A percentile compares a stretch with the other conserved stretches of the same genome.
phyloP scores from a whole-genome alignment of 2,329 filamentous ascomycete genomes.

The Aureobasidium sp. region DNA sequence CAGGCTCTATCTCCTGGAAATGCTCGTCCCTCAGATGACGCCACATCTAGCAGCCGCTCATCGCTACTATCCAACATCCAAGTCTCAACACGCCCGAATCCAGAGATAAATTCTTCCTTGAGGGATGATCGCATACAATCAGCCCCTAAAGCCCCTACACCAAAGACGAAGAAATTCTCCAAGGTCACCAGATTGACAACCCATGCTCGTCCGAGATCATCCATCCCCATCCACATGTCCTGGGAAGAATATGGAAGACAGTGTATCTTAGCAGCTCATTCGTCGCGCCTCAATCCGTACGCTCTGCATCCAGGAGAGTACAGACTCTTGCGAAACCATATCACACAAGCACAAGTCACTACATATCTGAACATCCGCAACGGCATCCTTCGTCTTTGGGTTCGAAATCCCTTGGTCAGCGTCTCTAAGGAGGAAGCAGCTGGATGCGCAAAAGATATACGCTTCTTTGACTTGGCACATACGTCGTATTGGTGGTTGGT shows the following conservation, averaged over 20 bases:
- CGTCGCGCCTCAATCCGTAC: slow-evolving; percentile 83
- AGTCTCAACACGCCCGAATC: not conserved
- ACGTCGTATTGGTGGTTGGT: slow-evolving; percentile 90
- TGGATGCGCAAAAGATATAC: slow-evolving; percentile 76
- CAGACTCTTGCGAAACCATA: slow-evolving; percentile 65
- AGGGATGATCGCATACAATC: slow-evolving; percentile 2
- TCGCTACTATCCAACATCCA: not conserved
- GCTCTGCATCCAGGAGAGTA: slow-evolving; percentile 81
- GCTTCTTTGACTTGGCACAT: slow-evolving; percentile 83
- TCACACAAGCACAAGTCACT: slow-evolving; percentile 84
- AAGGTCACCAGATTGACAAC: slow-evolving; percentile 12
- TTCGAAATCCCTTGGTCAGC: slow-evolving; percentile 71
- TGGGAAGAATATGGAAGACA: slow-evolving; percentile 78
- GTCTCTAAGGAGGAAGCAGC: slow-evolving; percentile 79
- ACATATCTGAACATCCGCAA: slow-evolving; percentile 95
- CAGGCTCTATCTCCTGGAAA: slow-evolving; percentile 9
- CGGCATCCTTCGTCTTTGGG: slow-evolving; percentile 84
- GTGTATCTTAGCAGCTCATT: slow-evolving; percentile 81
- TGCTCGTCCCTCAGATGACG: not conserved
- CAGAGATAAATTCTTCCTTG: not conserved
- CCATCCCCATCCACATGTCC: slow-evolving; percentile 69
- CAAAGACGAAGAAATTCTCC: slow-evolving; percentile 5
- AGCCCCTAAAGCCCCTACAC: not conserved
- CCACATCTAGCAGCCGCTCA: not conserved
- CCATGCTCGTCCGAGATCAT: slow-evolving; percentile 44